Conservation (phyloP, 108 stramenopile species). For the Epipyxis sp. region DNA sequence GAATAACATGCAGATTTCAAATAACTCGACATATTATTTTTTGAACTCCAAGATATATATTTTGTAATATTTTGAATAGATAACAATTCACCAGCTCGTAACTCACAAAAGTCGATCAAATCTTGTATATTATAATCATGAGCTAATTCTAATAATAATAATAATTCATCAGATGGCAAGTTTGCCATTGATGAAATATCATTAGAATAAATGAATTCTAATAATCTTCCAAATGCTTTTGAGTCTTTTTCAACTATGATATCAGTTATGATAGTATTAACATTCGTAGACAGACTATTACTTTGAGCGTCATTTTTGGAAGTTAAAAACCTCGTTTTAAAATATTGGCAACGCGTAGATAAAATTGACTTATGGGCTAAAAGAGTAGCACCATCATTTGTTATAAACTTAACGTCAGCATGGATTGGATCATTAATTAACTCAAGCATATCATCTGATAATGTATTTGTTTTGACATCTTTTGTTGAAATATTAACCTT, state of each 20-base stretch:
- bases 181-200: constrained; percentile 66
- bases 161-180: constrained; percentile 68
- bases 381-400: constrained; percentile 34
- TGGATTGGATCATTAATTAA: no score
- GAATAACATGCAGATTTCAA: background rate
- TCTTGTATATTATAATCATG: constrained; percentile 71
- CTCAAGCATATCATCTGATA: no score
- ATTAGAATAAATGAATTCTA: constrained; percentile 93
- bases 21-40: background rate
- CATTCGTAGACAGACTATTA: no score
- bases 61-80: constrained; percentile 17
- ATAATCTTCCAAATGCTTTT: constrained; percentile 76
- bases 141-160: constrained; percentile 67
- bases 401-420: constrained; percentile 39
- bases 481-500: no score
- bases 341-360: constrained; percentile 90
- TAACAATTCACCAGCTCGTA: background rate
- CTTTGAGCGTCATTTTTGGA: no score
- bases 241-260: constrained; percentile 66
- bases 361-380: constrained; percentile 90
- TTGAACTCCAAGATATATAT: background rate
- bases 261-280: no score
- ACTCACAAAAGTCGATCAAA: background rate
- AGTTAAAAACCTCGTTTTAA: constrained; percentile 83
- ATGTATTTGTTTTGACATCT: no score